Conservation (phyloP, 345 rosid species). For the Mallotus nudiflorus region DNA sequence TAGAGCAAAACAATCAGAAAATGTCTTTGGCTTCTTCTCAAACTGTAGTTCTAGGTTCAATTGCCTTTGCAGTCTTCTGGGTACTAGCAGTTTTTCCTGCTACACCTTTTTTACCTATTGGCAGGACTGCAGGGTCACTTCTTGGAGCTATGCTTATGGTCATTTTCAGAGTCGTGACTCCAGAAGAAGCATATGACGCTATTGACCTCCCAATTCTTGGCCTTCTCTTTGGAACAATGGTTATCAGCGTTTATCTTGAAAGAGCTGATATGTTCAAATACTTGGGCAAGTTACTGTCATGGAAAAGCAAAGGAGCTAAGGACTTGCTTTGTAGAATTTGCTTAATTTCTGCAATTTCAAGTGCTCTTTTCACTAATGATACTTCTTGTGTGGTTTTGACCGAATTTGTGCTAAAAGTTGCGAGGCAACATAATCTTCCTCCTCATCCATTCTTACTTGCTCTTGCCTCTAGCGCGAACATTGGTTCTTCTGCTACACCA, state of each 20-base stretch:
- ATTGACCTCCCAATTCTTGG: slow-evolving; percentile 84
- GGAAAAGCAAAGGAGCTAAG: slow-evolving; percentile 71
- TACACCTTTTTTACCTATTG: slow-evolving; percentile 71
- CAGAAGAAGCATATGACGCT: slow-evolving; percentile 75
- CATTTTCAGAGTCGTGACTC: slow-evolving; percentile 60
- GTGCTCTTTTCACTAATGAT: slow-evolving; percentile 87
- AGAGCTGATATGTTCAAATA: slow-evolving; percentile 78
- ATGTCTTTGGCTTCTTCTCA: slow-evolving; percentile 59
- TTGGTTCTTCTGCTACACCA: slow-evolving; percentile 82
- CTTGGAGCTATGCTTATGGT: slow-evolving; percentile 89
- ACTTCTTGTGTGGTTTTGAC: slow-evolving; percentile 78
- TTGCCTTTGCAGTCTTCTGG: slow-evolving; percentile 79
- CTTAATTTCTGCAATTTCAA: slow-evolving; percentile 68
- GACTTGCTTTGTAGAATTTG: slow-evolving; percentile 71
- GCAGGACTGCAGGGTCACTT: slow-evolving; percentile 88
- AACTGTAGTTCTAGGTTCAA: slow-evolving; percentile 61
- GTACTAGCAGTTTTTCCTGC: slow-evolving; percentile 80
- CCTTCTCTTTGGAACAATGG: slow-evolving; percentile 89
- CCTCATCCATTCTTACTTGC: slow-evolving; percentile 81
- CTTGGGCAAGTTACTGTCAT: slow-evolving; percentile 64
- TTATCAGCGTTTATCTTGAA: slow-evolving; percentile 77
- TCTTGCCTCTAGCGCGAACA: slow-evolving; percentile 80
- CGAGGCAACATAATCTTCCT: slow-evolving; percentile 75
- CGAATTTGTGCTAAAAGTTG: slow-evolving; percentile 76
- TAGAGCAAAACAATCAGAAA: too few species aligned